Evolutionary conservation across 2,329 filamentous ascomycete species (phyloP).

Genomic region (Cadophora luteo-olivacea): DNA sequence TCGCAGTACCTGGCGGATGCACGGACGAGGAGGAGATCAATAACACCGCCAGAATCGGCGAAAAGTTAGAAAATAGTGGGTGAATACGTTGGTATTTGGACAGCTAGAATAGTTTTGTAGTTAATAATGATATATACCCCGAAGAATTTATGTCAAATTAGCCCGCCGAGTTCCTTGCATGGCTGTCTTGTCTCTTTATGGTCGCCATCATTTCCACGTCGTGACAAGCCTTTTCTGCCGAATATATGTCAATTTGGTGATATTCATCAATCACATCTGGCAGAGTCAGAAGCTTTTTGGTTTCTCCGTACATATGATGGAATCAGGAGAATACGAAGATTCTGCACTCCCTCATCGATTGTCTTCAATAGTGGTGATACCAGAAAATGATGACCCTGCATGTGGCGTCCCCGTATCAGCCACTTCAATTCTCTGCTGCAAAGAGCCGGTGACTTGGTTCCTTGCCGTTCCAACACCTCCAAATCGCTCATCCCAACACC

Average conservation of each 20-base stretch:
- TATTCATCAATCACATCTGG: constrained; percentile 40
- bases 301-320: constrained; percentile 52
- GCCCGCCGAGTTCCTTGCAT: constrained; percentile 18
- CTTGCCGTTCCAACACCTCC: no score
- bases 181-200: constrained; percentile 21
- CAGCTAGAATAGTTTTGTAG: not conserved
- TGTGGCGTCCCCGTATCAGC: no score
- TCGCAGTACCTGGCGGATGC: constrained; percentile 13
- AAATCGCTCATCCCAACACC: no score
- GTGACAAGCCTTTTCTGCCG: constrained; percentile 35
- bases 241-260: constrained; percentile 45
- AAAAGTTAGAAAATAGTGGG: not conserved
- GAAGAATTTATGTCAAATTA: constrained; percentile 23
- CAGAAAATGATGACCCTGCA: no score
- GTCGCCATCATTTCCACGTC: constrained; percentile 20
- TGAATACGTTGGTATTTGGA: not conserved
- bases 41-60: constrained; percentile 3
- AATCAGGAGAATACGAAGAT: constrained; percentile 46
- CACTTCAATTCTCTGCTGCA: no score
- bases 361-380: constrained; percentile 39
- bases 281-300: constrained; percentile 49
- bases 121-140: not conserved
- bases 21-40: constrained; percentile 15
- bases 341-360: constrained; percentile 33
- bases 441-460: no score